Conservation (phyloP, 2,329 filamentous ascomycete species). For the Huntiella abstrusa region DNA sequence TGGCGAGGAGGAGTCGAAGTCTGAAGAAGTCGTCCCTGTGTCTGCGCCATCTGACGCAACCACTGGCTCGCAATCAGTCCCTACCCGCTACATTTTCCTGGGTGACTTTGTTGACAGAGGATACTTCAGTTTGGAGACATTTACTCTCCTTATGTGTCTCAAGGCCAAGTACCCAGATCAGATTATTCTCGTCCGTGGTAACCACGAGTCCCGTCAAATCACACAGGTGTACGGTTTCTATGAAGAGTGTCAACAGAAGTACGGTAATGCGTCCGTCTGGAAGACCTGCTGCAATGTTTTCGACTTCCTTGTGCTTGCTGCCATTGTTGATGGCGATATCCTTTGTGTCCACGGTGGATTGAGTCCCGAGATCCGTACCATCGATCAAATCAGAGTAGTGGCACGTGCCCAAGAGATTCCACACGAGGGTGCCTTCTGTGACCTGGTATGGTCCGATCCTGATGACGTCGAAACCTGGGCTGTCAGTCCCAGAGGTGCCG, state of each 20-base stretch:
- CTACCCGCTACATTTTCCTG: slow-evolving; percentile 40
- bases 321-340: slow-evolving; percentile 95
- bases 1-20: slow-evolving; percentile 23
- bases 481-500: slow-evolving; percentile 83
- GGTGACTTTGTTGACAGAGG: slow-evolving; percentile 96
- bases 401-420: slow-evolving; percentile 95
- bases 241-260: slow-evolving; percentile 94
- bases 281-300: slow-evolving; percentile 99
- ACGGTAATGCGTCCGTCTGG: slow-evolving; percentile 98
- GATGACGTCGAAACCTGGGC: slow-evolving; percentile 96
- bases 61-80: slow-evolving; percentile 27
- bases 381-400: slow-evolving; percentile 97
- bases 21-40: slow-evolving; percentile 6
- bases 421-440: slow-evolving; percentile 95
- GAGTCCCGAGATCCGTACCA: slow-evolving; percentile 81
- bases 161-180: slow-evolving; percentile 81
- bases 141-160: slow-evolving; percentile 87
- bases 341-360: slow-evolving; percentile 93
- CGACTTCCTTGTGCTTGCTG: slow-evolving; percentile 87
- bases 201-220: slow-evolving; percentile 93
- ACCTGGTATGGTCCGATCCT: slow-evolving; percentile 94
- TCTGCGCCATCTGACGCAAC: slow-evolving; percentile 18
- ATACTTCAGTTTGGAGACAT: slow-evolving; percentile 95
- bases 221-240: slow-evolving; percentile 99
- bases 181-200: slow-evolving; percentile 90